Base-by-base conservation (phyloP, 495 filamentous ascomycete species). In the Penicillium cinerascens region DNA sequence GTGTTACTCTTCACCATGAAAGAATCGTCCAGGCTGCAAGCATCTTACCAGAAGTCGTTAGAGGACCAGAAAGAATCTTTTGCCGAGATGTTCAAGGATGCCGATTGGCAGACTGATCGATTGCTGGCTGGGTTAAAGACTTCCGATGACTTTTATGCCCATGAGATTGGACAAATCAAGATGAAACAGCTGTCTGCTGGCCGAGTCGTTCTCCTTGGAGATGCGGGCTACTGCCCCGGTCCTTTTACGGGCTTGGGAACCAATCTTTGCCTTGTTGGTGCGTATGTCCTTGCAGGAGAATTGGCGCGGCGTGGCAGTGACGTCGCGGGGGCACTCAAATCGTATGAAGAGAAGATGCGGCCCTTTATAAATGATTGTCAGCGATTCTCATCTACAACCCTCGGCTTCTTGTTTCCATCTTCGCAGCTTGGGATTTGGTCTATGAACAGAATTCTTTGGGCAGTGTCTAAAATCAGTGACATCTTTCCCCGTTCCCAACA, bases 261-360 rank as follows among this genome's bases (percentile, higher is more conserved):
- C 0, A 71, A 72, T 0, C 54, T 56, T n/a, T 59, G 65, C 7
- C 55, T 83, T 0, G 67, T 74, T 9, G 78, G 80, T 9, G 74
- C 78, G 0, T 83, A 81, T 49, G 43, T 80, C 2, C 68, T 82
- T 0, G 80, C 80, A 1, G 79, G 78, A 11, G 79, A 82, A 56
- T 70, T 83, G 27, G 63, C 54, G 18, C 67, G 26, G 42, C 54
- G 72, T 13, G 68, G 61, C 6, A 49, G 47, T 35, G 44, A 47
- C 36, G 41, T 69, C 1, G 29, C 41, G 20, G 44, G 44, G 4
- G 77, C 77, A n/a, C 59, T 78, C 3, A 50, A 63, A 25, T 47
- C 42, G 2, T 80, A 80, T 47, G 75, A 81, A 20, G 15, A 44
- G 1, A 68, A 45, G 39, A 66, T 78, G 42, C 62, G 62, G 17